Evolutionary conservation across 208 protist species (phyloP).

Genomic region (Trichomonas gallinae): DNA sequence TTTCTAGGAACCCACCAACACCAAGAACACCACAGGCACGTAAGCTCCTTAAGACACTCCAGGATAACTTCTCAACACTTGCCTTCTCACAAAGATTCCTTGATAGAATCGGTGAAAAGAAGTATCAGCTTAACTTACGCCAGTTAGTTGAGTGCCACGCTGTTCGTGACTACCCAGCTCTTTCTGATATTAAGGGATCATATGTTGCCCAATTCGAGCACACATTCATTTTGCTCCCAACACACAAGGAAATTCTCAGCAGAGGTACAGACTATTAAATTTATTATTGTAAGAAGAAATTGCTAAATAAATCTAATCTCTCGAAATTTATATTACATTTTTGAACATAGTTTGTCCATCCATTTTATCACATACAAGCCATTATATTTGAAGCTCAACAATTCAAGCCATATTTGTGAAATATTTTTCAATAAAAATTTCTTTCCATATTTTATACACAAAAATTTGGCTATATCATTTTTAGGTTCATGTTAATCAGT

Average conservation of each 20-base stretch:
- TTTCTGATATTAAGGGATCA: conserved; percentile 79
- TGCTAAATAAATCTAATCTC: neutral
- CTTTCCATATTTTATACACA: no score
- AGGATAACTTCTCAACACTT: conserved; percentile 76
- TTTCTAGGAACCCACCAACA: conserved; percentile 54
- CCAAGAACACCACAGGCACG: conserved; percentile 56
- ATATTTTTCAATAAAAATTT: no score
- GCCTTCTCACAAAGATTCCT: conserved; percentile 79
- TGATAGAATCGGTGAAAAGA: conserved; percentile 58
- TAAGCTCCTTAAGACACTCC: conserved; percentile 68
- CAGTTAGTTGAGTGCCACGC: conserved; percentile 59
- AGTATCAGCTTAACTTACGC: conserved; percentile 59
- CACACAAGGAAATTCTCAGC: conserved; percentile 43
- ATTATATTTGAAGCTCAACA: no score
- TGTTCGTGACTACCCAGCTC: conserved; percentile 83
- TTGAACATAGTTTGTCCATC: no score
- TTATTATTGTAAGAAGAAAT: neutral
- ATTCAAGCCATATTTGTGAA: no score
- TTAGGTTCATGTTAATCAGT: no score
- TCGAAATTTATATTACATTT: no score
- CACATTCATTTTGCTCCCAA: conserved; percentile 34
- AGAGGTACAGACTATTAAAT: conserved; percentile 39
- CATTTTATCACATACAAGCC: no score
- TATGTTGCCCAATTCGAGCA: conserved; percentile 82
- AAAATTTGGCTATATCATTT: no score